Evolutionary conservation across 2,329 filamentous ascomycete genomes (phyloP), one percentile per base, ranked within the genome.

Genomic region (Penicillium sclerotigenum): DNA sequence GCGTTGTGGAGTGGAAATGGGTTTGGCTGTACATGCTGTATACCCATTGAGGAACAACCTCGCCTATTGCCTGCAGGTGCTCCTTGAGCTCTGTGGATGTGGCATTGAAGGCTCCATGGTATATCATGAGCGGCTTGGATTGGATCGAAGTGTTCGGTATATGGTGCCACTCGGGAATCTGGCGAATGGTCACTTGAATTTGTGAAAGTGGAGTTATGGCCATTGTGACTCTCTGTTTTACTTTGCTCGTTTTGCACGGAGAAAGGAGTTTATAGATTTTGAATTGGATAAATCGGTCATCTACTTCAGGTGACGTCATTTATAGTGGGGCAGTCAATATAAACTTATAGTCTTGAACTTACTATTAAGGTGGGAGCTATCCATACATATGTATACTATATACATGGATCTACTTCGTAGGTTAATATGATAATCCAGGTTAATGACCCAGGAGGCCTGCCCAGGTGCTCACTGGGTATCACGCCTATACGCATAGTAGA

Each of bases 1-100:
- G 86, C 0, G 83, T 80, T 0, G 81, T 88, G 63, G 78, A 83
- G 73, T 90, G 87, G 69, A 87, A 90, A 71, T 89, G 87, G 0
- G 81, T 83, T 6, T 79, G 81, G 34, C 69, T 71, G 70, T 87
- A 89, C 86, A 89, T 89, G 16, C 83, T 84, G 71, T 85, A 88
- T 26, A 83, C 79, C 87, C 86, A 89, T 66, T 87, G 83, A 0
- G 87, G 85, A 1, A 65, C 67, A 3, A 87, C 85, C 33, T 83
- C 81, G 8, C 79, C 80, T 16, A 83, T 68, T 4, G 69, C 65
- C 7, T 68, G 66, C 6, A 90, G 77, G 59, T 86, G 85, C 0
- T 76, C 67, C 65, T 87, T 82, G 46, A 88, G 81, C 1, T 75
- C 66, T 3, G 78, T 75, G 4, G 83, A 73, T 4, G 78, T 75